phyloP scores from a whole-genome alignment of 495 filamentous ascomycete species.

The Bacidia gigantensis region DNA sequence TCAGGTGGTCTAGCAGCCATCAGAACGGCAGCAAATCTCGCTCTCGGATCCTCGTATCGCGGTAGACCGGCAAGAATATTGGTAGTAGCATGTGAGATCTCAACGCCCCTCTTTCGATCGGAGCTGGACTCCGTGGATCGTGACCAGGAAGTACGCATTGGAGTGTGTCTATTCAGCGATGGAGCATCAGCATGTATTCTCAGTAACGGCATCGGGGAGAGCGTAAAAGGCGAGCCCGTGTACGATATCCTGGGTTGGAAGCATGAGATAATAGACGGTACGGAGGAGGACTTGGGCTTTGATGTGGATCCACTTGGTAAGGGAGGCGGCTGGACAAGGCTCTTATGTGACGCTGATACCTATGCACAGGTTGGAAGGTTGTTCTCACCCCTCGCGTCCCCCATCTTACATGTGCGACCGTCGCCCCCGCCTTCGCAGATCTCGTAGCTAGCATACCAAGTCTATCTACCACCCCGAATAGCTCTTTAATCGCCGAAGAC shows the following conservation, averaged over 20 bases:
- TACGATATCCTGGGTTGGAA: constrained; percentile 49
- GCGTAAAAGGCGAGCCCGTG: constrained; percentile 22
- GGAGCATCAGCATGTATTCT: constrained; percentile 46
- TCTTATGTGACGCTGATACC: no score
- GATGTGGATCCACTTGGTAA: constrained; percentile 41
- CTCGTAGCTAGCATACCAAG: constrained; percentile 30
- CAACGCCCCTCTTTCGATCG: constrained; percentile 41
- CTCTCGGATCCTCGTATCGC: constrained; percentile 39
- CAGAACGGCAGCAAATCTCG: constrained; percentile 46
- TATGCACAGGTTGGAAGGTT: constrained; percentile 38
- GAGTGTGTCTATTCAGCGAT: constrained; percentile 47
- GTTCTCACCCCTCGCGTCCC: constrained; percentile 44
- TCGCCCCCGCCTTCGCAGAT: constrained; percentile 35
- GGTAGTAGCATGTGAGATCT: constrained; percentile 47
- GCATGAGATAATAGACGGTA: constrained; percentile 38
- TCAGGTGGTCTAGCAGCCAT: constrained; percentile 50
- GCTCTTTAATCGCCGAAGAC: constrained; percentile 25
- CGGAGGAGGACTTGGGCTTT: constrained; percentile 43
- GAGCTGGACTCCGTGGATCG: constrained; percentile 43
- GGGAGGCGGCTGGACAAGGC: no score
- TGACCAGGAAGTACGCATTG: constrained; percentile 41
- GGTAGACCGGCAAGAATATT: constrained; percentile 40
- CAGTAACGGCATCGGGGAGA: constrained; percentile 33
- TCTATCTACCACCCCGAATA: constrained; percentile 27
- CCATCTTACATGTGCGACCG: constrained; percentile 31